These are phyloP conservation scores for Hygrophorus pudorinus DNA, from an alignment of 768 basidiomycete species.

Conservation along the genomic window DNA sequence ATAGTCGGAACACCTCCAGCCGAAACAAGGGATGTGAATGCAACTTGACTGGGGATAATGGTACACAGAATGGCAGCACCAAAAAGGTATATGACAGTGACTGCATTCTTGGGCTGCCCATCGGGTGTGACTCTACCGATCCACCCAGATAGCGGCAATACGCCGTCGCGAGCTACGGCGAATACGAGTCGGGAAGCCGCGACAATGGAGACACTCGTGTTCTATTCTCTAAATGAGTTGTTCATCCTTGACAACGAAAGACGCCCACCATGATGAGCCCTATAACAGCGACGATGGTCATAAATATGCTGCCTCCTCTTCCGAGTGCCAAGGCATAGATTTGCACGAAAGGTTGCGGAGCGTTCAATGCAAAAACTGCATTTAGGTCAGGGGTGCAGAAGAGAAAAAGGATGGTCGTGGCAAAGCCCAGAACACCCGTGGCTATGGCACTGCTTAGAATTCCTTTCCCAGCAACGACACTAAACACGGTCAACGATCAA, in stretches of 20 bases:
- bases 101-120: conserved; percentile 76
- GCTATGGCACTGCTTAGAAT: conserved; percentile 71
- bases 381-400: conserved; percentile 80
- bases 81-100: conserved; percentile 80
- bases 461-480: conserved; percentile 72
- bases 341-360: conserved; percentile 88
- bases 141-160: conserved; percentile 77
- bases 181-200: conserved; percentile 85
- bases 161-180: conserved; percentile 91
- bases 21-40: conserved; percentile 84
- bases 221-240: conserved; percentile 30
- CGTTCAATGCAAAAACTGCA: conserved; percentile 61
- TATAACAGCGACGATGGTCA: conserved; percentile 76
- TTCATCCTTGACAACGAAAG: background rate
- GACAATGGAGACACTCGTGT: conserved; percentile 80
- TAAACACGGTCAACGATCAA: conserved; percentile 14
- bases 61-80: conserved; percentile 71
- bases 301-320: conserved; percentile 68
- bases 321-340: conserved; percentile 81
- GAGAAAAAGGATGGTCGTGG: conserved; percentile 69
- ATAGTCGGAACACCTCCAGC: conserved; percentile 83
- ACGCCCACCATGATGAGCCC: conserved; percentile 72
- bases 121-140: conserved; percentile 61
- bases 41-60: conserved; percentile 83
- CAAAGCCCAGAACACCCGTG: conserved; percentile 72